Evolutionary conservation across 768 basidiomycete species (phyloP), one percentile per base, ranked within the genome.

Genomic region (Termitomyces sp.): DNA sequence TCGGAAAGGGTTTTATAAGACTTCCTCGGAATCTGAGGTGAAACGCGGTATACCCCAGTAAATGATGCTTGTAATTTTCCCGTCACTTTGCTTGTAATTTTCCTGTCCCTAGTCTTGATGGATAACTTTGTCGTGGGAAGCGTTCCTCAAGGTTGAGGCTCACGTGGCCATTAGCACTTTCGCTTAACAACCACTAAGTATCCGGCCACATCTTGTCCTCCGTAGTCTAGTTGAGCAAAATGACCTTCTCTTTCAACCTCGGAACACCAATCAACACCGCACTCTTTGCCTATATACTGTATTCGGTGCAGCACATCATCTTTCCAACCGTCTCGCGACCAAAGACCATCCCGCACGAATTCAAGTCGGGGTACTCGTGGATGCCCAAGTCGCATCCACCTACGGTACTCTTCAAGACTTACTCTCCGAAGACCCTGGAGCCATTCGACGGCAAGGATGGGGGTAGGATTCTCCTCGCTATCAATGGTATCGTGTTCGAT

Each of bases 361-460:
- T 90, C 80, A 86, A 88, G 67, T 72, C 82, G 0, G 83, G 85
- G 1, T 98, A 98, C 77, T 88, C 91, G 60, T 98, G 93, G 93
- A 82, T 93, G 77, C 96, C 96, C 0, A 83, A 86, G 60, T 63
- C 78, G 0, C 93, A 96, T 63, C 85, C 89, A 2, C 84, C 88
- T 2, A 85, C 88, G 0, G 78, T 93, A 19, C 68, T 93, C 21
- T 93, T 84, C 71, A 78, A 83, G 66, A 82, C 80, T 0, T 97
- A 84, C 66, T 95, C 90, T 0, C 85, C 95, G 0, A 83, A 80
- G 67, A 86, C 90, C 2, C 74, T 96, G 24, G 74, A 70, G 43
- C 81, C 80, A 0, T 93, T 85, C 68, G 76, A 80, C 61, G 85
- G 90, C 26, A 73, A 73, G 48, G 76, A 87, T 45, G 78, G 80